Conservation (phyloP, 2,329 filamentous ascomycete species). For the Neonectria faginata region DNA sequence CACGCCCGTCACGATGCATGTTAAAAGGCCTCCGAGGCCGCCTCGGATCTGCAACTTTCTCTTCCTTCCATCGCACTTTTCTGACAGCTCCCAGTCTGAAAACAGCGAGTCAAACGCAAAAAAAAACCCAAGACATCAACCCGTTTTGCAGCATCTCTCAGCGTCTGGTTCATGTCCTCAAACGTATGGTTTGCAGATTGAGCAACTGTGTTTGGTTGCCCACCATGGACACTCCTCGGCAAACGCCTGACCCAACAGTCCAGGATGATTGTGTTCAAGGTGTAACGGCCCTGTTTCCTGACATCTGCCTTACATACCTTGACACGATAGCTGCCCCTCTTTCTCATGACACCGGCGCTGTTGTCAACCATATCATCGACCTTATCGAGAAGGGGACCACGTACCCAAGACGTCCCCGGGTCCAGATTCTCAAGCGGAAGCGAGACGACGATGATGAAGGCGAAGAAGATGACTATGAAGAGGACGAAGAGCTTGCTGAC, state of each 20-base stretch:
- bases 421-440: constrained; percentile 56
- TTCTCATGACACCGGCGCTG: constrained; percentile 44
- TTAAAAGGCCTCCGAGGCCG: neutral
- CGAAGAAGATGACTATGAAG: constrained; percentile 35
- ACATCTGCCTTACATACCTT: constrained; percentile 58
- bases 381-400: constrained; percentile 51
- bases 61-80: constrained; percentile 3
- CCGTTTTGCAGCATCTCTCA: neutral
- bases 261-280: constrained; percentile 30
- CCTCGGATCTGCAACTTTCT: neutral
- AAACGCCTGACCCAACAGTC: neutral
- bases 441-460: constrained; percentile 41
- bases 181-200: neutral
- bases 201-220: neutral
- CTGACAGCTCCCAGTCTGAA: constrained; percentile 22
- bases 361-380: constrained; percentile 56
- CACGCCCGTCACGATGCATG: neutral
- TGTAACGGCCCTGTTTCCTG: constrained; percentile 55
- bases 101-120: neutral
- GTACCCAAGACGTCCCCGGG: constrained; percentile 51
- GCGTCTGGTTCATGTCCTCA: neutral
- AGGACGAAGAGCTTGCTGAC: constrained; percentile 20
- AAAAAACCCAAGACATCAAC: neutral
- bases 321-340: constrained; percentile 43
- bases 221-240: constrained; percentile 26